phyloP scores from a whole-genome alignment of 1,139 yeast species.

The Candida sp. region DNA sequence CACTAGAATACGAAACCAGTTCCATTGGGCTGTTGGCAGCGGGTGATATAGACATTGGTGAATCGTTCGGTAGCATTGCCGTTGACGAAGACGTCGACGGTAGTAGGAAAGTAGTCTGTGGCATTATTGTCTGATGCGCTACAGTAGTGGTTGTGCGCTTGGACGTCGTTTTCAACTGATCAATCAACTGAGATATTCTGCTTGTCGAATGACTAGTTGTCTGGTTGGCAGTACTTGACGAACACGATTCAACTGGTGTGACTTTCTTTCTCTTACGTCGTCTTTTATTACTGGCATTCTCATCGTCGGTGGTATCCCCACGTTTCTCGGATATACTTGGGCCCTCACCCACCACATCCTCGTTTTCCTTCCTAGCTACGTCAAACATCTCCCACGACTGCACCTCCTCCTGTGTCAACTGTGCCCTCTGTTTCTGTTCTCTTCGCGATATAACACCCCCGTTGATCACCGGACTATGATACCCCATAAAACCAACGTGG shows the following conservation, averaged over 20 bases:
- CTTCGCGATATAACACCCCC: conserved; percentile 46
- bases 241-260: conserved; percentile 15
- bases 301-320: not conserved
- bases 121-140: conserved; percentile 4
- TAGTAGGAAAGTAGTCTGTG: conserved; percentile 7
- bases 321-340: not conserved
- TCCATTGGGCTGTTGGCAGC: conserved; percentile 17
- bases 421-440: conserved; percentile 34
- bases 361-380: conserved; percentile 22
- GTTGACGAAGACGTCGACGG: conserved; percentile 1
- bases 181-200: conserved; percentile 29
- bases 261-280: conserved; percentile 30
- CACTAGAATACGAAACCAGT: conserved; percentile 12
- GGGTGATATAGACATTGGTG: conserved; percentile 15
- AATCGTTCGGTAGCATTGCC: conserved; percentile 7
- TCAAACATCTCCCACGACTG: conserved; percentile 47
- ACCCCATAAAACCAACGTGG: not conserved
- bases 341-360: not conserved
- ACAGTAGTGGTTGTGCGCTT: not conserved
- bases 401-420: conserved; percentile 39
- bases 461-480: conserved; percentile 27
- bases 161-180: conserved; percentile 23
- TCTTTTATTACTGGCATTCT: conserved; percentile 5
- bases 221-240: conserved; percentile 1
- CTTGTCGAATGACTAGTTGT: conserved; percentile 12